These are phyloP conservation scores for Isoetes taiwanensis DNA, from an alignment of 75 land plant genomes.

Conservation along the genomic window DNA sequence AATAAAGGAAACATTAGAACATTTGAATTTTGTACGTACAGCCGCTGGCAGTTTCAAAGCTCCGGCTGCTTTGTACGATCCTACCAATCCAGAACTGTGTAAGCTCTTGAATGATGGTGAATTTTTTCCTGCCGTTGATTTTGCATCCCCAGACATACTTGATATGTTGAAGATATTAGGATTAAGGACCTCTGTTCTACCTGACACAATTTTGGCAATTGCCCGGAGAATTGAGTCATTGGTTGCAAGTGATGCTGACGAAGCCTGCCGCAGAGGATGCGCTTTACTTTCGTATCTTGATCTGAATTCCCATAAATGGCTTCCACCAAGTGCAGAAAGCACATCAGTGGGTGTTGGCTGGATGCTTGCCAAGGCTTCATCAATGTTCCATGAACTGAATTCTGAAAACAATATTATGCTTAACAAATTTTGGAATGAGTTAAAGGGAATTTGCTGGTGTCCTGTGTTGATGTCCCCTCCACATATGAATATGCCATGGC, in stretches of 20 bases:
- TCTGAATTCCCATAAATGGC: slow-evolving; percentile 51
- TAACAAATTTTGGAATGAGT: slow-evolving; percentile 65
- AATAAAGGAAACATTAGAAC: slow-evolving; percentile 38
- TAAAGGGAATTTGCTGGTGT: slow-evolving; percentile 73
- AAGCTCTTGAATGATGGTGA: slow-evolving; percentile 53
- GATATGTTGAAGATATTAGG: slow-evolving; percentile 64
- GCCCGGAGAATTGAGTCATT: slow-evolving; percentile 53
- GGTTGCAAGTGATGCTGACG: slow-evolving; percentile 31
- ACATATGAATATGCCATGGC: slow-evolving; percentile 71
- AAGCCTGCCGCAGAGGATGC: slow-evolving; percentile 45
- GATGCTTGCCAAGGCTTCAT: slow-evolving; percentile 45
- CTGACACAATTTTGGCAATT: slow-evolving; percentile 66
- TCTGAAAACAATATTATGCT: slow-evolving; percentile 25
- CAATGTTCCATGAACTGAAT: slow-evolving; percentile 25
- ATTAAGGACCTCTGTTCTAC: slow-evolving; percentile 47
- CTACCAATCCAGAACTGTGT: slow-evolving; percentile 50
- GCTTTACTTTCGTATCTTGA: slow-evolving; percentile 74
- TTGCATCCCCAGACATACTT: slow-evolving; percentile 39
- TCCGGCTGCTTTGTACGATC: slow-evolving; percentile 67
- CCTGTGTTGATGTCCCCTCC: slow-evolving; percentile 76
- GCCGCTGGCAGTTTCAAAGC: slow-evolving; percentile 35
- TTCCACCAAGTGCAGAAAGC: slow-evolving; percentile 26
- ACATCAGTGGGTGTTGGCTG: slow-evolving; percentile 24
- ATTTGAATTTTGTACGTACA: slow-evolving; percentile 56
- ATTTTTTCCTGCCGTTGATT: slow-evolving; percentile 55